phyloP scores from a whole-genome alignment of 805 yeast genomes.

The Zygosaccharomyces siamensis region DNA sequence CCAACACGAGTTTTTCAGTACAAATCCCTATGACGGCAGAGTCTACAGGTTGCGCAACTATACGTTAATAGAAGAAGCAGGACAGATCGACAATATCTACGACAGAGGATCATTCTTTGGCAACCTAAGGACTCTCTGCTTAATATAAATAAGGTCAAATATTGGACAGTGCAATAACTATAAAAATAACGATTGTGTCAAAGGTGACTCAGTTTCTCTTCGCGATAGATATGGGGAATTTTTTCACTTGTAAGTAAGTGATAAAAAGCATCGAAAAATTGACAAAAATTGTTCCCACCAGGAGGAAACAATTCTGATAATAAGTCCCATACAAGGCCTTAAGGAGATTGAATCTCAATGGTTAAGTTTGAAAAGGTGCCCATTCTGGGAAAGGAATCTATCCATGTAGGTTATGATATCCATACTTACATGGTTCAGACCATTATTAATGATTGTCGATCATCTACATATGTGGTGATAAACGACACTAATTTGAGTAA shows the following conservation, averaged over 20 bases:
- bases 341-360: constrained; percentile 5
- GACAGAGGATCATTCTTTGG: constrained; percentile 27
- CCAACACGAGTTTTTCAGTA: constrained; percentile 23
- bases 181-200: neutral
- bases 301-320: neutral
- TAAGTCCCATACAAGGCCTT: neutral
- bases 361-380: constrained; percentile 47
- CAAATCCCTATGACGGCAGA: constrained; percentile 30
- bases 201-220: neutral
- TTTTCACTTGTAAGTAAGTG: neutral
- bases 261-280: neutral
- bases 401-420: constrained; percentile 86
- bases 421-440: constrained; percentile 68
- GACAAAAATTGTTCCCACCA: neutral
- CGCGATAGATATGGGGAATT: neutral
- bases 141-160: neutral
- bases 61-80: constrained; percentile 12
- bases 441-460: constrained; percentile 54
- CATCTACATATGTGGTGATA: constrained; percentile 88
- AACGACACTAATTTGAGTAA: constrained; percentile 77
- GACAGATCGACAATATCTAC: constrained; percentile 29
- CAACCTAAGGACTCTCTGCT: constrained; percentile 24
- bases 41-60: constrained; percentile 15
- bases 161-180: neutral
- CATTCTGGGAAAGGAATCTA: constrained; percentile 75